These are phyloP conservation scores for Solanum lycopersicoides DNA, from an alignment of 257 asterid species.

Conservation along the genomic window DNA sequence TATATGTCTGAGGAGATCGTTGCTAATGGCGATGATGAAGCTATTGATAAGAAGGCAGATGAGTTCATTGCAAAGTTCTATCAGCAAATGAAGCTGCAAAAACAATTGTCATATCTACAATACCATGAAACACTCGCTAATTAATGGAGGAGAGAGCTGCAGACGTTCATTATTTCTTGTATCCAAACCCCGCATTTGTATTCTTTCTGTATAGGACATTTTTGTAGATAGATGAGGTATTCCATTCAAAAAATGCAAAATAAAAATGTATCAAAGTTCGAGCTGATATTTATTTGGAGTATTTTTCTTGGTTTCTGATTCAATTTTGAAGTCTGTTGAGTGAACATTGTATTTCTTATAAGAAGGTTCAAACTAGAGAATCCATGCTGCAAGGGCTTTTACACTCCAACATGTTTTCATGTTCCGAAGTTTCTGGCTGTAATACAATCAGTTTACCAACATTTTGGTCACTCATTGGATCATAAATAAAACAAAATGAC, in stretches of 20 bases:
- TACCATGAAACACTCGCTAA: conserved; percentile 10
- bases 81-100: conserved; percentile 64
- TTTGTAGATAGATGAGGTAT: not conserved
- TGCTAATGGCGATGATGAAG: conserved; percentile 20
- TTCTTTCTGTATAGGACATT: not conserved
- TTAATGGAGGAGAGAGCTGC: not conserved
- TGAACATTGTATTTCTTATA: not conserved
- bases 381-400: not conserved
- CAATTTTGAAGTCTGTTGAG: not conserved
- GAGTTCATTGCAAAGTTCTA: conserved; percentile 68
- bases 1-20: not conserved
- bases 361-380: not conserved
- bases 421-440: not conserved
- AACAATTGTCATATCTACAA: conserved; percentile 22
- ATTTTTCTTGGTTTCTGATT: not conserved
- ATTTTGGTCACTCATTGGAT: not conserved
- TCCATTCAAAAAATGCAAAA: not conserved
- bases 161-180: not conserved
- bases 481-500: not conserved
- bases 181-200: not conserved
- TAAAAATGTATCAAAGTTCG: not conserved
- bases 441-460: not conserved
- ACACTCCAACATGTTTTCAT: not conserved
- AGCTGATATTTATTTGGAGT: not conserved
- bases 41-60: conserved; percentile 67